Conservation (phyloP, 257 asterid genomes). For the Cinchona pubescens region DNA sequence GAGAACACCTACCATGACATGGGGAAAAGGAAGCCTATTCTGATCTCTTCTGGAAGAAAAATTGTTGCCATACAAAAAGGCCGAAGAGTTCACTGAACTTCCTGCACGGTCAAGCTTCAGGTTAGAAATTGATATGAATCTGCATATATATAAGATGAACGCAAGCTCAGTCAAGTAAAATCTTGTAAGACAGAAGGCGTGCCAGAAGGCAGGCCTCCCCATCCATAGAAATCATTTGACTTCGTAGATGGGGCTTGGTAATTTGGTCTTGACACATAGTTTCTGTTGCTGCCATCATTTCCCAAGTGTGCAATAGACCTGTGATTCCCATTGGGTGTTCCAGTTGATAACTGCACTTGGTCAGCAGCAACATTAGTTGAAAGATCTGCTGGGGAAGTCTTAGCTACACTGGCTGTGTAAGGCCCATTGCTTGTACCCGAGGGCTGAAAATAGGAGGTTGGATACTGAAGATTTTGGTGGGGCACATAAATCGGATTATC, state of each 20-base stretch:
- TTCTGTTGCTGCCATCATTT: slow-evolving; percentile 21
- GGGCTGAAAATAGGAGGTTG: slow-evolving; percentile 35
- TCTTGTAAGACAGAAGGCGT: background rate
- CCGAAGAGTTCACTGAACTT: slow-evolving; percentile 33
- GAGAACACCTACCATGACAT: slow-evolving; percentile 30
- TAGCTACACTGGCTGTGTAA: slow-evolving; percentile 15
- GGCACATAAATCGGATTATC: slow-evolving; percentile 33
- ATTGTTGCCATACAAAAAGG: slow-evolving; percentile 25
- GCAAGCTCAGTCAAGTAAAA: background rate
- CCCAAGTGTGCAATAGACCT: slow-evolving; percentile 20
- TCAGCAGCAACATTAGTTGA: slow-evolving; percentile 20
- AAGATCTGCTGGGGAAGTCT: slow-evolving; percentile 22
- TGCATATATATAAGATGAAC: background rate
- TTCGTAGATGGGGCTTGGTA: slow-evolving; percentile 23
- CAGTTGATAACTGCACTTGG: slow-evolving; percentile 26
- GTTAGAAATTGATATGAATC: background rate
- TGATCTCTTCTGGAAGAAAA: slow-evolving; percentile 31
- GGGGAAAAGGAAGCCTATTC: slow-evolving; percentile 23
- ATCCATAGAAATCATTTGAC: slow-evolving; percentile 31
- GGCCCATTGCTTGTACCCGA: slow-evolving; percentile 19
- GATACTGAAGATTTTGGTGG: slow-evolving; percentile 39
- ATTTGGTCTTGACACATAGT: slow-evolving; percentile 24
- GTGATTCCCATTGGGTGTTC: slow-evolving; percentile 25
- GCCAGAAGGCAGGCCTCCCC: slow-evolving; percentile 41
- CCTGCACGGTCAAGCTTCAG: slow-evolving; percentile 13